These are phyloP conservation scores for Aspergillus wentii DNA, from an alignment of 495 filamentous ascomycete genomes.

Conservation along the genomic window DNA sequence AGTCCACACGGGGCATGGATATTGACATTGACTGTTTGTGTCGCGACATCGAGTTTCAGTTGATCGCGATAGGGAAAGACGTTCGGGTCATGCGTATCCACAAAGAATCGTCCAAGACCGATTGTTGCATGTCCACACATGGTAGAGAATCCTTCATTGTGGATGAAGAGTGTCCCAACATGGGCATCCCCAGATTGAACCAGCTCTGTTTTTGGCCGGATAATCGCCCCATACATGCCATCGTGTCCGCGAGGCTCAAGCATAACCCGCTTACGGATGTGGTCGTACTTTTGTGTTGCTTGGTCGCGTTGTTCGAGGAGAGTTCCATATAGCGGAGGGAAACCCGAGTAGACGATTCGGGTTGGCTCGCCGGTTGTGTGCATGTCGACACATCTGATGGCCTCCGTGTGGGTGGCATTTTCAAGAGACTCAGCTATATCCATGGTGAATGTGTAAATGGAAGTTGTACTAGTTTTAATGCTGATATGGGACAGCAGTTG, in stretches of 20 bases:
- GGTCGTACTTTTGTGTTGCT: slow-evolving; percentile 16
- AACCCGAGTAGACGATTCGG: slow-evolving; percentile 26
- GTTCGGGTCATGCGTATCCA: slow-evolving; percentile 18
- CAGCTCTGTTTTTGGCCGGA: slow-evolving; percentile 22
- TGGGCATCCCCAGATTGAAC: slow-evolving; percentile 37
- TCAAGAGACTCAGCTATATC: slow-evolving; percentile 48
- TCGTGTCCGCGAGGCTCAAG: slow-evolving; percentile 29
- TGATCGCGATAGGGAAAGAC: slow-evolving; percentile 18
- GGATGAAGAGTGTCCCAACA: slow-evolving; percentile 43
- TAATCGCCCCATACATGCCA: slow-evolving; percentile 31
- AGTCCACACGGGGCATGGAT: slow-evolving; percentile 19
- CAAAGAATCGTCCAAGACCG: slow-evolving; percentile 27
- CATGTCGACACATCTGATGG: slow-evolving; percentile 28
- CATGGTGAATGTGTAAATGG: no score
- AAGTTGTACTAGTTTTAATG: no score
- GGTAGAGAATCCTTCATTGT: slow-evolving; percentile 74
- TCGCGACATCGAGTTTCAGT: slow-evolving; percentile 6
- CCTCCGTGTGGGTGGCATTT: slow-evolving; percentile 14
- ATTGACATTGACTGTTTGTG: slow-evolving; percentile 7
- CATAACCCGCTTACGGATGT: slow-evolving; percentile 23
- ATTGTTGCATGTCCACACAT: slow-evolving; percentile 59
- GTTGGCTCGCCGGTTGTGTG: slow-evolving; percentile 31
- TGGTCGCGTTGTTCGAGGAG: slow-evolving; percentile 24
- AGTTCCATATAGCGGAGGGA: slow-evolving; percentile 16
- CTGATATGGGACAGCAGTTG: not conserved